These are phyloP conservation scores for Mycena galopus DNA, from an alignment of 768 basidiomycete genomes.

Conservation along the genomic window DNA sequence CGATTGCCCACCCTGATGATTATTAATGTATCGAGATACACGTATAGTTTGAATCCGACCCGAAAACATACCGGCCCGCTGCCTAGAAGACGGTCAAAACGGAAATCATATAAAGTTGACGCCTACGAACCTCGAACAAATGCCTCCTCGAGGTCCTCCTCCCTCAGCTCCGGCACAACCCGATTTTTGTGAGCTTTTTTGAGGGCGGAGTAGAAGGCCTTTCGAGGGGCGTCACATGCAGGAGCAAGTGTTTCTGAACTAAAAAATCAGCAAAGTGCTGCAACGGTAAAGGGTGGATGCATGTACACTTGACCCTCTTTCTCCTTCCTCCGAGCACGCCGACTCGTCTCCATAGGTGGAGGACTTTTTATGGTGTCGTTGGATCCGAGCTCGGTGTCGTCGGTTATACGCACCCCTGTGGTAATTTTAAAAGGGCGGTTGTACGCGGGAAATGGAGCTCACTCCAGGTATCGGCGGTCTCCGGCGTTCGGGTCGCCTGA, in stretches of 20 bases:
- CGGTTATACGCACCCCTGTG: constrained; percentile 79
- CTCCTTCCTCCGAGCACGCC: constrained; percentile 61
- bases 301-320: constrained; percentile 46
- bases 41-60: constrained; percentile 34
- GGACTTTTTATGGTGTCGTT: constrained; percentile 84
- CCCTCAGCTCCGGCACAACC: constrained; percentile 73
- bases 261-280: constrained; percentile 30
- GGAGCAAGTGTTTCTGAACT: constrained; percentile 41
- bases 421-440: not conserved
- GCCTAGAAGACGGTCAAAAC: constrained; percentile 57
- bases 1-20: constrained; percentile 86
- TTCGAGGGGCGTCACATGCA: constrained; percentile 47
- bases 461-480: constrained; percentile 68
- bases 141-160: constrained; percentile 87
- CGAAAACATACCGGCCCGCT: constrained; percentile 77
- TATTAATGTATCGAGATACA: constrained; percentile 43
- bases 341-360: constrained; percentile 59
- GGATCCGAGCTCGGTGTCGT: constrained; percentile 88
- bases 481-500: constrained; percentile 72
- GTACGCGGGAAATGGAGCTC: constrained; percentile 37
- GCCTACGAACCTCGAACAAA: constrained; percentile 82
- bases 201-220: constrained; percentile 73
- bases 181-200: constrained; percentile 78
- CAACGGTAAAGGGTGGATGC: constrained; percentile 35
- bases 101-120: not conserved